Conservation (phyloP, 1,284 basidiomycete species). For the Cutaneotrichosporon mucoides region DNA sequence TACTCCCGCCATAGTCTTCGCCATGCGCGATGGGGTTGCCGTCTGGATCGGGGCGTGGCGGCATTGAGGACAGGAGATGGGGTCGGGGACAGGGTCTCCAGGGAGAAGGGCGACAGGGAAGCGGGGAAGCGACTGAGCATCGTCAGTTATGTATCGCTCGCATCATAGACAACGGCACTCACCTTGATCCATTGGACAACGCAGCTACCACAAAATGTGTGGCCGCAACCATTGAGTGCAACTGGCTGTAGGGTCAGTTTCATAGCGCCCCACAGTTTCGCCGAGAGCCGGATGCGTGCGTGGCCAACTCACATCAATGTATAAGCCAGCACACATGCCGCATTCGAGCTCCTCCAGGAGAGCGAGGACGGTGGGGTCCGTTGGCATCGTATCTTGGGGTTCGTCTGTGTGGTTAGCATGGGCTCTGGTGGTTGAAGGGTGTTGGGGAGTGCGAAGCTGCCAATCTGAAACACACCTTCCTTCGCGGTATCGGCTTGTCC, state of each 20-base stretch:
- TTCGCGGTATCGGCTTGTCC: background rate
- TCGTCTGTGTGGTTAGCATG: background rate
- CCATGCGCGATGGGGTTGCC: slow-evolving; percentile 18
- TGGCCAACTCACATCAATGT: slow-evolving; percentile 17
- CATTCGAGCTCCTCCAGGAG: slow-evolving; percentile 24
- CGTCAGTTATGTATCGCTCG: background rate
- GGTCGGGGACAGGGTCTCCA: slow-evolving; percentile 65
- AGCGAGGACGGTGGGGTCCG: slow-evolving; percentile 2
- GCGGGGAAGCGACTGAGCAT: slow-evolving; percentile 54
- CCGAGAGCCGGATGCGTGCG: background rate
- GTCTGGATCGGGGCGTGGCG: slow-evolving; percentile 20
- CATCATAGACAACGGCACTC: background rate
- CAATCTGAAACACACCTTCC: background rate
- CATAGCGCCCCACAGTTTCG: background rate
- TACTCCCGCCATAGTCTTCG: slow-evolving; percentile 20
- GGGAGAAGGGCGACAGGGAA: slow-evolving; percentile 72
- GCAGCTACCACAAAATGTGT: slow-evolving; percentile 25
- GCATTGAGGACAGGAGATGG: slow-evolving; percentile 24
- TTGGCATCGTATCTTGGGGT: background rate
- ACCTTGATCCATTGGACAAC: slow-evolving; percentile 25
- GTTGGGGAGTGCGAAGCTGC: background rate
- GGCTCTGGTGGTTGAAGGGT: background rate
- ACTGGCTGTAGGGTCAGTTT: slow-evolving; percentile 18
- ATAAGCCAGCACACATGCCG: slow-evolving; percentile 26
- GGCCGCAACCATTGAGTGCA: slow-evolving; percentile 25